phyloP scores from a whole-genome alignment of 176 grass and related monocot species.

The Cymbopogon citratus region DNA sequence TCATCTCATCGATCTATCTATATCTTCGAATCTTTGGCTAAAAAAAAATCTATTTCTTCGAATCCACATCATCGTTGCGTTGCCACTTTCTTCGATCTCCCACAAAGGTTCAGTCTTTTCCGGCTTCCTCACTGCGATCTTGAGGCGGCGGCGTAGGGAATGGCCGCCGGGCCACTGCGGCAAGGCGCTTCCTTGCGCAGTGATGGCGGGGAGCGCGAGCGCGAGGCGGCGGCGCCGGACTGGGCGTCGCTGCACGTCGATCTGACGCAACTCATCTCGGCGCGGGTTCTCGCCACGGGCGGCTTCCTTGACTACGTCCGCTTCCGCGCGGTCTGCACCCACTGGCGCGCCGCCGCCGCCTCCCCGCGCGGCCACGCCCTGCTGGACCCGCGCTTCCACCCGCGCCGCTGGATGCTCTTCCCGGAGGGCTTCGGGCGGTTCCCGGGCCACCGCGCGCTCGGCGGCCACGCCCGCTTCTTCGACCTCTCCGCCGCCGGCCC shows the following conservation, averaged over 20 bases:
- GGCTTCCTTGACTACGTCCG: background rate
- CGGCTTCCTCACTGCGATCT: no score
- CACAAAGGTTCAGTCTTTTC: no score
- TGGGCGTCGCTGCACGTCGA: background rate
- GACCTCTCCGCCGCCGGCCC: conserved; percentile 9
- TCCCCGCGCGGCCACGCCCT: background rate
- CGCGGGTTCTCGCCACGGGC: background rate
- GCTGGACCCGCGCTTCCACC: background rate
- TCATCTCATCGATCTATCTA: no score
- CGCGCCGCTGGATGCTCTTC: conserved; percentile 22
- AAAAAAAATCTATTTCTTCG: no score
- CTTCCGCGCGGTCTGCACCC: conserved; percentile 5
- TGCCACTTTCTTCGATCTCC: no score
- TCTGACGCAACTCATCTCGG: background rate
- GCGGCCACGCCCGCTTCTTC: conserved; percentile 8
- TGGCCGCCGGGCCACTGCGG: background rate
- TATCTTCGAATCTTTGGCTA: no score
- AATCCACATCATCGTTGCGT: no score
- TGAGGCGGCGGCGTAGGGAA: no score
- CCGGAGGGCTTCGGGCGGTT: conserved; percentile 9
- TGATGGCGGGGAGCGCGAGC: background rate
- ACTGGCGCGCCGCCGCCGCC: conserved; percentile 7
- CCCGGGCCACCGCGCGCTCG: conserved; percentile 3
- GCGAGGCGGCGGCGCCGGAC: background rate
- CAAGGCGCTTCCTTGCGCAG: background rate